phyloP scores from a whole-genome alignment of 2,329 filamentous ascomycete species.

The Ophiostoma populinum region DNA sequence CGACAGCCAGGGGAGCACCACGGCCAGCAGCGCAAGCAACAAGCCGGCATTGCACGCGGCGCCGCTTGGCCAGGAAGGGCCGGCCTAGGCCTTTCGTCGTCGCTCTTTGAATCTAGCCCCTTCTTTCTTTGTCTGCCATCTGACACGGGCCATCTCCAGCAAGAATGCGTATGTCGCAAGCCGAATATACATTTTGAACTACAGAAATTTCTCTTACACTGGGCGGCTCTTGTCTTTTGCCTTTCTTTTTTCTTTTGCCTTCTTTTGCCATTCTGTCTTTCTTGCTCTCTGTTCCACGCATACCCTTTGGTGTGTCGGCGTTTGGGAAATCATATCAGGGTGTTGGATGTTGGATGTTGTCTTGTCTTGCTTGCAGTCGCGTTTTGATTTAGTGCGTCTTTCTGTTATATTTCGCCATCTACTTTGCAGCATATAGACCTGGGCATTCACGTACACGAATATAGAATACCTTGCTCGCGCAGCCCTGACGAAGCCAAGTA shows the following conservation, averaged over 20 bases:
- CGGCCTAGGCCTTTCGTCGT: background rate
- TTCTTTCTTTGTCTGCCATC: background rate
- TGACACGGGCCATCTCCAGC: too few species aligned
- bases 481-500: too few species aligned
- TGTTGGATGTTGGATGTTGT: too few species aligned
- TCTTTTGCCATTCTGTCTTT: background rate
- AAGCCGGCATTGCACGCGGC: slow-evolving; percentile 80
- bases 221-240: background rate
- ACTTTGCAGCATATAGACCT: background rate
- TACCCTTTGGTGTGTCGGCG: background rate
- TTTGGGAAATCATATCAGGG: background rate
- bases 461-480: slow-evolving; percentile 5
- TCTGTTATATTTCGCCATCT: background rate
- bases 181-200: background rate
- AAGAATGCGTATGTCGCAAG: background rate
- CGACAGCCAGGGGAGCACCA: slow-evolving; percentile 28
- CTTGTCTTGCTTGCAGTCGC: background rate
- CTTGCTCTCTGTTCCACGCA: background rate
- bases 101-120: background rate
- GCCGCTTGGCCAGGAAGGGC: slow-evolving; percentile 50
- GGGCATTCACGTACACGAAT: slow-evolving; percentile 5
- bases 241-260: background rate
- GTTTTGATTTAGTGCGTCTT: background rate
- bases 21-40: slow-evolving; percentile 22
- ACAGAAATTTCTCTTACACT: background rate